A percentile compares a stretch with the other conserved stretches of the same genome.
Conservation (phyloP, 2,329 filamentous ascomycete genomes). For the Cordyceps fumosorosea region DNA sequence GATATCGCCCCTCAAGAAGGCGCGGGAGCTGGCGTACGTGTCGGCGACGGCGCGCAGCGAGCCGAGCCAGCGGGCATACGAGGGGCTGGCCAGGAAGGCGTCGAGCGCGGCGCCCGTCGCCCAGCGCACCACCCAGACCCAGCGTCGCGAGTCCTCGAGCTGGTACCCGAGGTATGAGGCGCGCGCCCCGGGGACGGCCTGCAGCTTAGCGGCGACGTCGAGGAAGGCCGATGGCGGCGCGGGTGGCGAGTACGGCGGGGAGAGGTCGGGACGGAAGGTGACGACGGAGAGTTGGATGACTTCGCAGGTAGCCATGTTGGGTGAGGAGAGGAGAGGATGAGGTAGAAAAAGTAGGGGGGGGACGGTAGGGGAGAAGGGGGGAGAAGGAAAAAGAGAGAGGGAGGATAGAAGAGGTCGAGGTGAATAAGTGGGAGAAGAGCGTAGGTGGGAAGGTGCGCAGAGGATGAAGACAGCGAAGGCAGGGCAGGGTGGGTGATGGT, state of each 20-base stretch:
- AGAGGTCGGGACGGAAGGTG: constrained; percentile 21
- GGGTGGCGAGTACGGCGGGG: constrained; percentile 19
- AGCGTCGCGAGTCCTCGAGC: constrained; percentile 27
- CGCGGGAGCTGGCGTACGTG: constrained; percentile 16
- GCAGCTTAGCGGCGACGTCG: constrained; percentile 22
- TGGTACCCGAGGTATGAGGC: constrained; percentile 29
- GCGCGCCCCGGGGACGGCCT: constrained; percentile 26
- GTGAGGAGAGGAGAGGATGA: constrained; percentile 5
- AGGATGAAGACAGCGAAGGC: not conserved
- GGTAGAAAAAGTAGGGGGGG: not conserved
- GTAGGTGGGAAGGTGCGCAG: not conserved
- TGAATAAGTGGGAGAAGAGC: not conserved
- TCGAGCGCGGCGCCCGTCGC: constrained; percentile 25
- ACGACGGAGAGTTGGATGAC: constrained; percentile 26
- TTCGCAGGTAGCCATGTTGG: constrained; percentile 21
- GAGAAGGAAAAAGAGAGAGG: not conserved
- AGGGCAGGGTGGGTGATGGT: not conserved
- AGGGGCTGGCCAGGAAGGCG: constrained; percentile 35
- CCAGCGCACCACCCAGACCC: constrained; percentile 30
- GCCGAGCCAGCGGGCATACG: constrained; percentile 34
- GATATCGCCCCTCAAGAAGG: constrained; percentile 19
- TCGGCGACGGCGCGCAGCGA: constrained; percentile 28
- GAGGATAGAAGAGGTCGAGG: not conserved
- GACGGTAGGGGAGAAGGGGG: not conserved
- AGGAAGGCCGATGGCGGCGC: constrained; percentile 22